Conservation (phyloP, 2,329 filamentous ascomycete species). For the Cercospora nicotianae region DNA sequence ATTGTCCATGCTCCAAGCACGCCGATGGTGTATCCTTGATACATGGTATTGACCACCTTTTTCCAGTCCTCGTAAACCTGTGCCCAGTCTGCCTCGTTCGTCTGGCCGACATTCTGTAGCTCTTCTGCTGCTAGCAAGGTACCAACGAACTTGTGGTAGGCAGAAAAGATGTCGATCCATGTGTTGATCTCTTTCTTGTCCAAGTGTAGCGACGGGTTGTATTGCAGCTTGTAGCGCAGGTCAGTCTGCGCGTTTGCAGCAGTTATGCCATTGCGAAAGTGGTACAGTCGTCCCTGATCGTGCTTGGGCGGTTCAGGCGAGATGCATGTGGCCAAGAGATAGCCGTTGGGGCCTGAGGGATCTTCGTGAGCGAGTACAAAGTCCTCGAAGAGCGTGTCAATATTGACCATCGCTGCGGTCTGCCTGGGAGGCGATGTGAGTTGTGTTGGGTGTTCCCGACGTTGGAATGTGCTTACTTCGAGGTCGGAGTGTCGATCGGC, state of each 20-base stretch:
- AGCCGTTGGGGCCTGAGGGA: slow-evolving; percentile 68
- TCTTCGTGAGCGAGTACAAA: slow-evolving; percentile 68
- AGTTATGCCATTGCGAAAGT: slow-evolving; percentile 71
- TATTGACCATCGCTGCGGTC: slow-evolving; percentile 16
- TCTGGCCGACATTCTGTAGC: slow-evolving; percentile 46
- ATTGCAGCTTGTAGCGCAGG: slow-evolving; percentile 69
- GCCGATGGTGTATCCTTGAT: slow-evolving; percentile 75
- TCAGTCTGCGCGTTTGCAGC: slow-evolving; percentile 65
- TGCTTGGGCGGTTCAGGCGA: slow-evolving; percentile 65
- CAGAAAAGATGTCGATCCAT: slow-evolving; percentile 84
- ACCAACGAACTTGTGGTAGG: slow-evolving; percentile 80
- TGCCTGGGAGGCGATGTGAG: neutral
- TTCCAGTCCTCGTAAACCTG: slow-evolving; percentile 88
- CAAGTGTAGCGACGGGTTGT: slow-evolving; percentile 49
- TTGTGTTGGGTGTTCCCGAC: neutral
- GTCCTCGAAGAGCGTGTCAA: slow-evolving; percentile 66
- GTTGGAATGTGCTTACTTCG: neutral
- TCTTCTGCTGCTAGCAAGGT: slow-evolving; percentile 69
- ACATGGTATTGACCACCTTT: slow-evolving; percentile 72
- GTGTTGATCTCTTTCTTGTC: slow-evolving; percentile 64
- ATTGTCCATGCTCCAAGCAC: slow-evolving; percentile 88
- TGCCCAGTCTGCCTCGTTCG: slow-evolving; percentile 64
- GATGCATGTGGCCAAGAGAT: slow-evolving; percentile 71
- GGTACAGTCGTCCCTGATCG: slow-evolving; percentile 65
- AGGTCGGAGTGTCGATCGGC: neutral